A percentile compares a stretch with the other conserved stretches of the same genome.
These are phyloP conservation scores for Ephemerocybe angulata DNA, from an alignment of 768 basidiomycete genomes.

Conservation along the genomic window DNA sequence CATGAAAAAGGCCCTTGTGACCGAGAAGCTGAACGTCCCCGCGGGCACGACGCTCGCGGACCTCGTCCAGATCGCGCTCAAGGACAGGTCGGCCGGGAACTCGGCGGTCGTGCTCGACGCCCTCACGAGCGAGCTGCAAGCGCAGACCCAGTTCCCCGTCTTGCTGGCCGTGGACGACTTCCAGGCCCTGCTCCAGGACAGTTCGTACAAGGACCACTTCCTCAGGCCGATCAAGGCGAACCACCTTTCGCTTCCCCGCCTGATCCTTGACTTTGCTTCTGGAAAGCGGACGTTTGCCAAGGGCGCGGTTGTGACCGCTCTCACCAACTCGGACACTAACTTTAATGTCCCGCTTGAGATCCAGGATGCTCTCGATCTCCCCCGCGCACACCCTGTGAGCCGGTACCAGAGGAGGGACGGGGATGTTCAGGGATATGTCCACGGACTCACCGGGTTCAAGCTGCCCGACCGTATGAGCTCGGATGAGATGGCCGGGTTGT, in stretches of 20 bases:
- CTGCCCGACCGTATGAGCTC: slow-evolving; percentile 35
- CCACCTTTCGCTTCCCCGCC: slow-evolving; percentile 74
- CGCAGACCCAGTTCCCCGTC: slow-evolving; percentile 70
- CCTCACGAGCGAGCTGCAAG: slow-evolving; percentile 57
- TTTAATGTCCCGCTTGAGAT: slow-evolving; percentile 64
- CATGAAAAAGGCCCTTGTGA: slow-evolving; percentile 37
- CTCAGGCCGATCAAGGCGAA: slow-evolving; percentile 66
- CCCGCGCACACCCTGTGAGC: slow-evolving; percentile 18
- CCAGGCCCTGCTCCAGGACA: slow-evolving; percentile 70
- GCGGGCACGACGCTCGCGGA: slow-evolving; percentile 53
- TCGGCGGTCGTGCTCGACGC: slow-evolving; percentile 56
- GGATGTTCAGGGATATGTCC: neutral
- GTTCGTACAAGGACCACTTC: slow-evolving; percentile 70
- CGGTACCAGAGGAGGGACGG: slow-evolving; percentile 45
- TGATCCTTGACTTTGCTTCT: slow-evolving; percentile 76
- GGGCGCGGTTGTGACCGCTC: slow-evolving; percentile 71
- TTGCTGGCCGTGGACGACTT: slow-evolving; percentile 85
- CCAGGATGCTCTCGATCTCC: slow-evolving; percentile 53
- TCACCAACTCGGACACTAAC: slow-evolving; percentile 56
- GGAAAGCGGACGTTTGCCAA: slow-evolving; percentile 61
- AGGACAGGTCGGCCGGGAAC: slow-evolving; percentile 36
- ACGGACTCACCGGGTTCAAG: neutral
- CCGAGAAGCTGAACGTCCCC: slow-evolving; percentile 45
- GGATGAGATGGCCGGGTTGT: slow-evolving; percentile 28
- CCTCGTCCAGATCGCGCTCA: slow-evolving; percentile 48